Base-by-base conservation (phyloP, 345 rosid species). In the Salix caprea region DNA sequence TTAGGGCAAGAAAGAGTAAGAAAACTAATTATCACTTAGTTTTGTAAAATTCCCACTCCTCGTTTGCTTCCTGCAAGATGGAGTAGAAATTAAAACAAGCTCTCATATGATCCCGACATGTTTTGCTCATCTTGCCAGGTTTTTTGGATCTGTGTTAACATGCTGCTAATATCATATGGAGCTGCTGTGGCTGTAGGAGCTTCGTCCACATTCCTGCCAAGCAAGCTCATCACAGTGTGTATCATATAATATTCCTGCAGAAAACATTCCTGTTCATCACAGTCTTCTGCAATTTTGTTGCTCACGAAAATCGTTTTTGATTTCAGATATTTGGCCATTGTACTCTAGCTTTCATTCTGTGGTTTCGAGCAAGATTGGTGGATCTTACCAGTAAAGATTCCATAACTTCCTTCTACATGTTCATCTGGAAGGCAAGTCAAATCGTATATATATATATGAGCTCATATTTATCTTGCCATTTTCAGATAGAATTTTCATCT, bases 351-450 rank as follows among this genome's bases (percentile, higher is more conserved):
- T 30, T 61, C 32, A 1, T 69, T n/a, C 39, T 85, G n/a, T 85
- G 76, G 80, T 21, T 68, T 34, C 74, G 75, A 65, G 85, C 83
- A 65, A 68, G 64, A 56, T 69, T 80, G 18, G 76, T 75, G 11
- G 84, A 82, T 72, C 64, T 82, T 4, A 54, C 77, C 0, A 60
- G 71, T 39, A 82, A 85, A 36, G 60, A 64, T 16, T 79, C 85
- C 8, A 60, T 69, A n/a, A 26, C 83, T 66, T 77, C 78, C 2
- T 82, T 82, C 68, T 82, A 82, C 52, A 77, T 82, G 85, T 79
- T 85, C 81, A 85, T 82, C 5, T 82, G 87, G 85, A 77, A 82
- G 87, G 87, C 28, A 34, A 79, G 76, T 81, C 60, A 71, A 70
- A 52, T 32, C 46, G 8, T n/a, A n/a, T n/a, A n/a, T 40, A 2